A percentile compares a stretch with the other conserved stretches of the same genome.
Conservation (phyloP, 176 grass and related monocot genomes). For the Puccinellia tenuiflora region DNA sequence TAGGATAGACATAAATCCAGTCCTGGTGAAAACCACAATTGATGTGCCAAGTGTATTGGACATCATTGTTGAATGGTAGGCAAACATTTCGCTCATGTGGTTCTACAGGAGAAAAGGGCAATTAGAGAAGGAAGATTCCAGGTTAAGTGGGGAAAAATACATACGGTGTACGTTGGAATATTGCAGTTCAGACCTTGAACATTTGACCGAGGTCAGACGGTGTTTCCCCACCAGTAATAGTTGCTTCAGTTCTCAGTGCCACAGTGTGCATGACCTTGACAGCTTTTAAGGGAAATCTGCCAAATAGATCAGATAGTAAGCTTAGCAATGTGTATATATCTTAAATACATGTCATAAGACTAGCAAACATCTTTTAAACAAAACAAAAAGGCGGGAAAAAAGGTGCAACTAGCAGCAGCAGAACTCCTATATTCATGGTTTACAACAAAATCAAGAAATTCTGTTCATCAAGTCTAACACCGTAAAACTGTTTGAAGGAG, state of each 20-base stretch:
- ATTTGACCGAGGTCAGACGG: slow-evolving; percentile 73
- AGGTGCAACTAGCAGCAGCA: not conserved
- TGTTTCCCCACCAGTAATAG: slow-evolving; percentile 58
- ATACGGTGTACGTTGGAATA: not conserved
- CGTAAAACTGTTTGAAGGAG: not conserved
- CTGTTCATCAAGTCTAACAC: not conserved
- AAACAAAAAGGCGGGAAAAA: not conserved
- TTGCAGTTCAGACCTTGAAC: slow-evolving; percentile 65
- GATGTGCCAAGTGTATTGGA: slow-evolving; percentile 91
- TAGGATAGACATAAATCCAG: slow-evolving; percentile 92
- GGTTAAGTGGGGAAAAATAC: slow-evolving; percentile 6
- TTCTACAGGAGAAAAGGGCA: slow-evolving; percentile 36
- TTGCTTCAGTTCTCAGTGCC: slow-evolving; percentile 85
- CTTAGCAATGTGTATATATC: not conserved
- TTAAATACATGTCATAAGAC: not conserved
- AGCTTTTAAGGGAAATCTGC: slow-evolving; percentile 97
- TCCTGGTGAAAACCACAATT: slow-evolving; percentile 96
- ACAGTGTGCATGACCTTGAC: slow-evolving; percentile 99
- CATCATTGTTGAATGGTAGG: slow-evolving; percentile 98
- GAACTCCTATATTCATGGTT: not conserved
- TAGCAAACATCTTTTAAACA: slow-evolving; percentile 9
- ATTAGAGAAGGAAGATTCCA: not conserved
- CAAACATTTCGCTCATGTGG: slow-evolving; percentile 98
- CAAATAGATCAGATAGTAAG: not conserved
- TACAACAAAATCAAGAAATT: not conserved